Conservation (phyloP, 2,329 filamentous ascomycete genomes). For the Juglanconis juglandina region DNA sequence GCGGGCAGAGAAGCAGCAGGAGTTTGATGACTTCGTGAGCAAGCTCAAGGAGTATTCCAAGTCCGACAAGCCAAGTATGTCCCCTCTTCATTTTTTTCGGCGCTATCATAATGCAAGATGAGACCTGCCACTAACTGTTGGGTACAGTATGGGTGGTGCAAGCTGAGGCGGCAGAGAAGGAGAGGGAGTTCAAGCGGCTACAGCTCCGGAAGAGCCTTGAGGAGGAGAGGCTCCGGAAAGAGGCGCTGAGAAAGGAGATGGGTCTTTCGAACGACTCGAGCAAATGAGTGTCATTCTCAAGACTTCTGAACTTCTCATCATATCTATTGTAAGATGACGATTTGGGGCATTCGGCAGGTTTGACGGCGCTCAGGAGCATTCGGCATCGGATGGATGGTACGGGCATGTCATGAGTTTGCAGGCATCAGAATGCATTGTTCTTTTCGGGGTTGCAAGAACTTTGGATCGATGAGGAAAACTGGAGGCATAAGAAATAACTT, state of each 20-base stretch:
- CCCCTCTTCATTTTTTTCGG: background rate
- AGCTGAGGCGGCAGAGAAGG: constrained; percentile 44
- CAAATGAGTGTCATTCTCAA: constrained; percentile 1
- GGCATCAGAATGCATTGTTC: background rate
- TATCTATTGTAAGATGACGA: background rate
- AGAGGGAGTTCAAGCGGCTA: constrained; percentile 34
- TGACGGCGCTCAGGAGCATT: constrained; percentile 16
- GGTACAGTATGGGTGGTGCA: constrained; percentile 49
- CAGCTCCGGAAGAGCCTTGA: constrained; percentile 35
- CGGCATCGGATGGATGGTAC: constrained; percentile 1
- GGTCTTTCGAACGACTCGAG: constrained; percentile 36
- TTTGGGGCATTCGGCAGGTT: constrained; percentile 5
- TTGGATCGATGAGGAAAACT: too few relatives aligned
- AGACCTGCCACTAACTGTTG: background rate
- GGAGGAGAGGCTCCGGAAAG: constrained; percentile 41
- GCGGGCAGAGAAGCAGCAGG: constrained; percentile 70
- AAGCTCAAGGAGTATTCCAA: constrained; percentile 86
- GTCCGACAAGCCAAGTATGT: constrained; percentile 84
- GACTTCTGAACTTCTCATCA: too few relatives aligned
- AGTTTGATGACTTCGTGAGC: constrained; percentile 84
- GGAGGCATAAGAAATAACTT: too few relatives aligned
- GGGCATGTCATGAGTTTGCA: background rate
- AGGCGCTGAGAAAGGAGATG: constrained; percentile 48
- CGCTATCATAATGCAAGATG: background rate
- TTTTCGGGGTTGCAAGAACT: too few relatives aligned